Evolutionary conservation across 1,284 basidiomycete genomes (phyloP).

Genomic region (Ustilago lituana): DNA sequence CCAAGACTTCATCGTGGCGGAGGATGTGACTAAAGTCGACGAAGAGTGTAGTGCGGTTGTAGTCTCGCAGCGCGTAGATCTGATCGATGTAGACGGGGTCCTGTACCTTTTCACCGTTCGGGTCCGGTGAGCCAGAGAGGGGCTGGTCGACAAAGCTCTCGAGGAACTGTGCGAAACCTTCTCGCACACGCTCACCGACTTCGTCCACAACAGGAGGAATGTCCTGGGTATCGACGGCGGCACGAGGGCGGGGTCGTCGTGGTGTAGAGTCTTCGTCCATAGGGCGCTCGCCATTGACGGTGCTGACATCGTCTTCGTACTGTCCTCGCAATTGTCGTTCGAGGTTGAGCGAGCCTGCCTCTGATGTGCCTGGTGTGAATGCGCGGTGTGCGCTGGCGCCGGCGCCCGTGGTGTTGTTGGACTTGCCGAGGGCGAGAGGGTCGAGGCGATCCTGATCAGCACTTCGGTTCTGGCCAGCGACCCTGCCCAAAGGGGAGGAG

Average conservation of each 20-base stretch:
- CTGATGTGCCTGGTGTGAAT: constrained; percentile 41
- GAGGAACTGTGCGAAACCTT: constrained; percentile 88
- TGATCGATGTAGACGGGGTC: constrained; percentile 83
- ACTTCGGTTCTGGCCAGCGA: constrained; percentile 30
- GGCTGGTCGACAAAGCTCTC: constrained; percentile 84
- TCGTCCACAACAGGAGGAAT: constrained; percentile 88
- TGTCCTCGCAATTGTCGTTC: constrained; percentile 37
- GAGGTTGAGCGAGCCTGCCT: constrained; percentile 41
- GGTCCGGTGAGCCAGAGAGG: constrained; percentile 70
- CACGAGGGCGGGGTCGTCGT: constrained; percentile 40
- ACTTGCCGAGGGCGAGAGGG: constrained; percentile 39
- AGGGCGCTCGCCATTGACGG: constrained; percentile 36
- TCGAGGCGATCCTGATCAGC: constrained; percentile 35
- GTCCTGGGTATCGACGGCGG: constrained; percentile 68
- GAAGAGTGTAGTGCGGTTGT: constrained; percentile 91
- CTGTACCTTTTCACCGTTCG: constrained; percentile 68
- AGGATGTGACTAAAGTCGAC: constrained; percentile 93
- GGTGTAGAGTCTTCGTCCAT: constrained; percentile 46
- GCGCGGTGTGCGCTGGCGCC: constrained; percentile 30
- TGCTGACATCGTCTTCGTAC: constrained; percentile 40
- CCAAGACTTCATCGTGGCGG: constrained; percentile 87
- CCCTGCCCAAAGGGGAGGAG: constrained; percentile 48
- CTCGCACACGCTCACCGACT: constrained; percentile 89
- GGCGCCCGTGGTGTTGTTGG: constrained; percentile 30
- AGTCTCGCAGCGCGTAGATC: constrained; percentile 90